Base-by-base conservation (phyloP, 306 rosid species). In the Canavalia gladiata region DNA sequence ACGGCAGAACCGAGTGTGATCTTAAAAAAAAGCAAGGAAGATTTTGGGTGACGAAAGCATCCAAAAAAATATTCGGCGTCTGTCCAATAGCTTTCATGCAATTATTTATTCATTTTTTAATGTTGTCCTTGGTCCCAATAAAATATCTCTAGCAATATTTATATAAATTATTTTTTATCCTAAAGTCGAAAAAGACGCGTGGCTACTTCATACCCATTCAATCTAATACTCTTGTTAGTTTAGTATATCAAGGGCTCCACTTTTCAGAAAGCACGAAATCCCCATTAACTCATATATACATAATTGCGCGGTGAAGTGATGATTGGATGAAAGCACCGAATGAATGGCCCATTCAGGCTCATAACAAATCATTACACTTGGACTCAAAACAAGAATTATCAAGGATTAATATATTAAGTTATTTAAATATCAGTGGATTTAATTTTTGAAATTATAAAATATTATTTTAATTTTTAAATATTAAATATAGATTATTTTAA, bases 261-360 rank as follows among this genome's bases (percentile, higher is more conserved):
- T 54, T 13, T 45, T 37, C 3, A 18, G 37, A 47, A 79, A 57
- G 77, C 83, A 70, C 6, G 69, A n/a, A 45, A 71, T 43, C n/a
- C 50, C 70, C 83, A 56, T 80, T 81, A 84, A 60, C 81, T 58
- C 62, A 42, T 4, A 52, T 10, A 50, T 37, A 37, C 58, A 71
- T 50, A 77, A 73, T 12, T 64, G 69, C 57, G 30, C 12, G 55
- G 68, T 56, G 51, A 76, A 52, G 34, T 69, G 80, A 63, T 68
- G 72, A 80, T 59, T 87, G 89, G 87, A 74, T 67, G 33, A 83
- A 47, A 78, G 77, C 79, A 78, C 63, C 65, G 18, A 54, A 74
- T 56, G 74, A 73, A 70, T 81, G 50, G 52, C 12, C 18, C 6
- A 0, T 59, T 30, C 0, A 77, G 64, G 11, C 28, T 55, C 6